Evolutionary conservation across 2,329 filamentous ascomycete genomes (phyloP).

Genomic region (Fusarium transvaalense): DNA sequence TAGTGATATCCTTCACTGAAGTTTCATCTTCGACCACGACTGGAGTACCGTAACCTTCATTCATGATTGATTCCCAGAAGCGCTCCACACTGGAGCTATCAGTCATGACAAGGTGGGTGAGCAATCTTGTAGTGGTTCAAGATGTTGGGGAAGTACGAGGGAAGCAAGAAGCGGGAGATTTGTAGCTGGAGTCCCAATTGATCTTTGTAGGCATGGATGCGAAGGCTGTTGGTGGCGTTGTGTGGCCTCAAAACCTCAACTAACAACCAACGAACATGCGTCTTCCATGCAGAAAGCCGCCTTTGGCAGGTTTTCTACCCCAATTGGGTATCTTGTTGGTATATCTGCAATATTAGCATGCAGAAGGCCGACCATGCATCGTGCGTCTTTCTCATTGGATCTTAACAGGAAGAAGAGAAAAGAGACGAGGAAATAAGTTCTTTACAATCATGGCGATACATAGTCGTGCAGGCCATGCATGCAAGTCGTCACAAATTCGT

Average conservation of each 20-base stretch:
- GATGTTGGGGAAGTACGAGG: no score
- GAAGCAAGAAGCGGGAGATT: not conserved
- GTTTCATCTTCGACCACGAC: not conserved
- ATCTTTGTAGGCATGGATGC: fast-evolving
- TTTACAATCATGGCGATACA: no score
- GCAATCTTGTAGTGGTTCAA: fast-evolving
- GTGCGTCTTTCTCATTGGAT: not conserved
- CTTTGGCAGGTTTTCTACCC: not conserved
- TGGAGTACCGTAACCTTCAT: not conserved
- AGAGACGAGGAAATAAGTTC: not conserved
- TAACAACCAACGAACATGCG: not conserved
- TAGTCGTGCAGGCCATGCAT: no score
- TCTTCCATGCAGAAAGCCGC: not conserved
- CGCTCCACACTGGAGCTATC: not conserved
- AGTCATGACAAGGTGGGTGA: not conserved
- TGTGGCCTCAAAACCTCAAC: not conserved
- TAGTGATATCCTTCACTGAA: no score
- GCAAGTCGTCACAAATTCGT: no score
- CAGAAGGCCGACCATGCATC: not conserved
- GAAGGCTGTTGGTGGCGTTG: not conserved
- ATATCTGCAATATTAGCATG: not conserved
- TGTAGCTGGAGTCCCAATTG: no score
- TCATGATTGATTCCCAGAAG: not conserved
- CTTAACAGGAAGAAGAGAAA: fast-evolving
- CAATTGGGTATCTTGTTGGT: no score